A percentile compares a stretch with the other conserved stretches of the same genome.
phyloP scores from a whole-genome alignment of 129 eudicot genomes.

The Chrysanthemum lavandulifolium region DNA sequence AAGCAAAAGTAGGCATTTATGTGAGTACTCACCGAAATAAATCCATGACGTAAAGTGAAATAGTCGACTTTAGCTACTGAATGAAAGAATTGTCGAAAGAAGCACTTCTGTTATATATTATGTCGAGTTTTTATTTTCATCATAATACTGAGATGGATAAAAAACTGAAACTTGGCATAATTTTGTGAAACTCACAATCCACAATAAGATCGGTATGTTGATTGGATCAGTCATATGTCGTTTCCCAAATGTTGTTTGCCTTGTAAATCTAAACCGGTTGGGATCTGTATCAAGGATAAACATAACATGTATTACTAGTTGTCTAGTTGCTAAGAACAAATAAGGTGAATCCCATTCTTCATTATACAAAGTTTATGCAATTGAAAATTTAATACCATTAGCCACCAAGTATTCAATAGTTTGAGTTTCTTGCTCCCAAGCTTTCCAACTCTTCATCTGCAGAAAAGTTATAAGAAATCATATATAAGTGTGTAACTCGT shows the following conservation, averaged over 20 bases:
- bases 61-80: constrained; percentile 65
- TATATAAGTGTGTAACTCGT: not conserved
- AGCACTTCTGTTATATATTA: constrained; percentile 41
- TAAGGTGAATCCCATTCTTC: not conserved
- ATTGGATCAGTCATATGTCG: constrained; percentile 34
- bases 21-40: constrained; percentile 38
- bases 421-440: constrained; percentile 60
- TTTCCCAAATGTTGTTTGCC: constrained; percentile 51
- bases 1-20: not conserved
- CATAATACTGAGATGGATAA: not conserved
- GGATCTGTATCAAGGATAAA: constrained; percentile 34
- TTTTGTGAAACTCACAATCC: constrained; percentile 32
- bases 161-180: not conserved
- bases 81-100: constrained; percentile 55
- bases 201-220: constrained; percentile 32
- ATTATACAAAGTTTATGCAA: not conserved
- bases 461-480: not conserved
- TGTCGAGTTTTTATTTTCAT: not conserved
- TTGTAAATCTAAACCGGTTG: constrained; percentile 42
- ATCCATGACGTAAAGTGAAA: constrained; percentile 57
- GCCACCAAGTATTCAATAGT: constrained; percentile 41
- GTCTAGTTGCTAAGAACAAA: not conserved
- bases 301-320: not conserved
- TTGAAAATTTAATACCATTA: constrained; percentile 35
- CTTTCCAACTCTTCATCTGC: constrained; percentile 54